A percentile compares a stretch with the other conserved stretches of the same genome.
Evolutionary conservation across 352 stramenopile genomes (phyloP).

Genomic region (Globisporangium alternatum): DNA sequence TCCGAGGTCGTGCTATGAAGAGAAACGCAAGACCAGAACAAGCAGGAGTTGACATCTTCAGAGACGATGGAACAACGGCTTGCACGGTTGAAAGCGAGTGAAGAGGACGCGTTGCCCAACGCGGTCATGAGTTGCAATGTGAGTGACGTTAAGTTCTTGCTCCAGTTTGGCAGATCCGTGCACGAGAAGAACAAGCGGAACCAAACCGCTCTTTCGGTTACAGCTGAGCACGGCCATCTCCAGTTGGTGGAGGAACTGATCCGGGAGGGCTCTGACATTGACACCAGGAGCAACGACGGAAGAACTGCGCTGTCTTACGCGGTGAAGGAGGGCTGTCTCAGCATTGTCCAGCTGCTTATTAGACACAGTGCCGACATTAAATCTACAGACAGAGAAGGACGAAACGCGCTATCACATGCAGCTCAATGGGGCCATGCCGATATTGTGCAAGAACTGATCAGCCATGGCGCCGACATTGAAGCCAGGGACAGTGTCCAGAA

Average conservation of each 20-base stretch:
- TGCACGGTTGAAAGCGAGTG: background rate
- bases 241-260: background rate
- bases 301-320: background rate
- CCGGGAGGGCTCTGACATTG: background rate
- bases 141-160: background rate
- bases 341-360: too few relatives aligned
- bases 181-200: background rate
- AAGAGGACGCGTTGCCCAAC: background rate
- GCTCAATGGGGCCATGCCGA: too few relatives aligned
- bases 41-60: too few relatives aligned
- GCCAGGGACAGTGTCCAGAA: too few relatives aligned
- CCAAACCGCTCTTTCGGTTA: background rate
- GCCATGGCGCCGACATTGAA: too few relatives aligned
- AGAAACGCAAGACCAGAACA: too few relatives aligned
- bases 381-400: too few relatives aligned
- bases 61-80: background rate
- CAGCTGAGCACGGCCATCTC: background rate
- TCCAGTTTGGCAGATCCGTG: background rate
- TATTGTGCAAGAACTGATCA: too few relatives aligned
- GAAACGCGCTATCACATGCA: too few relatives aligned
- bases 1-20: background rate
- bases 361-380: too few relatives aligned
- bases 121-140: background rate
- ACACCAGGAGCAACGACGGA: background rate
- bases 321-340: too few relatives aligned